Conservation (phyloP, 805 yeast genomes). For the Saccharomycopsis oosterbeekiorum region DNA sequence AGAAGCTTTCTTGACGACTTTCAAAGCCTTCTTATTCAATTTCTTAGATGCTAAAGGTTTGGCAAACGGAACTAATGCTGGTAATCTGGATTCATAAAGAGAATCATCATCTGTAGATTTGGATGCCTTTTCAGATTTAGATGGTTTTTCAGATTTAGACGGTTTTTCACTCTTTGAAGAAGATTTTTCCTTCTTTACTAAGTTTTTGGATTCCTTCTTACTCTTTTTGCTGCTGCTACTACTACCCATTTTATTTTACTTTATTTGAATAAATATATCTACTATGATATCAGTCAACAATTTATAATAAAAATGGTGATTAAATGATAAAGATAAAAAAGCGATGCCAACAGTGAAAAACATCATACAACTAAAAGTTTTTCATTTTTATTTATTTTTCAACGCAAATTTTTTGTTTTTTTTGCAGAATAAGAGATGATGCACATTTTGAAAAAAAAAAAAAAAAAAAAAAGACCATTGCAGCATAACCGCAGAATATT, state of each 20-base stretch:
- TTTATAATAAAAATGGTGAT: too few relatives aligned
- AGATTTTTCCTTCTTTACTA: slow-evolving; percentile 7
- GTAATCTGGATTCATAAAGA: slow-evolving; percentile 72
- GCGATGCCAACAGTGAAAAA: too few relatives aligned
- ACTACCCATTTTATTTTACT: slow-evolving; percentile 13
- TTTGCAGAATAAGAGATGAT: neutral
- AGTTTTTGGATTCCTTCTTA: slow-evolving; percentile 16
- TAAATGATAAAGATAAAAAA: too few relatives aligned
- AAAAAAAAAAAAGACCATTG: neutral
- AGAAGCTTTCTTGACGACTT: slow-evolving; percentile 95
- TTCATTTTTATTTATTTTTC: neutral
- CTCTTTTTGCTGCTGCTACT: slow-evolving; percentile 16
- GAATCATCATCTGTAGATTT: slow-evolving; percentile 47
- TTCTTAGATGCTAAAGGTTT: slow-evolving; percentile 93
- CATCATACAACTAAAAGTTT: too few relatives aligned
- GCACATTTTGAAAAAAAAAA: neutral
- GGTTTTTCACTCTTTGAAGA: slow-evolving; percentile 12
- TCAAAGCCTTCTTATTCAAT: slow-evolving; percentile 87
- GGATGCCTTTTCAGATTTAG: slow-evolving; percentile 27
- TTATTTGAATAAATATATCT: neutral
- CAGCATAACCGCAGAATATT: neutral
- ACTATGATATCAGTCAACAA: neutral
- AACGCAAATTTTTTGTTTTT: slow-evolving; percentile 3
- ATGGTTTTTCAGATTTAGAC: slow-evolving; percentile 23
- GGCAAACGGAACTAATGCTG: slow-evolving; percentile 88